Base-by-base conservation (phyloP, 495 filamentous ascomycete genomes). In the Jackrogersella multiformis region DNA sequence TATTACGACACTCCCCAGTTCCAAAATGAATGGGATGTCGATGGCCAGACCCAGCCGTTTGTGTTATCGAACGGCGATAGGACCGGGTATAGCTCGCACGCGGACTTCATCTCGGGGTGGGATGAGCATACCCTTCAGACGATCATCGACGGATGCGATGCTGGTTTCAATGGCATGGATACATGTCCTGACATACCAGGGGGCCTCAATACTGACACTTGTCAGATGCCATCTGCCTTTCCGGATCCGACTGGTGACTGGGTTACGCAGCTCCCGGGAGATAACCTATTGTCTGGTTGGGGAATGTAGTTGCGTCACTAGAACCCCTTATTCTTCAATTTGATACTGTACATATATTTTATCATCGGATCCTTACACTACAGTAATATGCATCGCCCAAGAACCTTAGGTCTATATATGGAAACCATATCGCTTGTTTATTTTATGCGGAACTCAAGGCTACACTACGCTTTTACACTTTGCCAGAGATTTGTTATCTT, bases 61-160 rank as follows among this genome's bases (percentile, higher is more conserved):
- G 86, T 91, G 61, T 83, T 84, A 61, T 77, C 86, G 49, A 87
- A 84, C 70, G 85, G 85, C 23, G 85, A 87, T 48, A 71, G 72
- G 20, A 84, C 83, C 16, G 83, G 83, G 48, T 85, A 76, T 67
- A 81, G 79, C 24, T 80, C 83, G 49, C 89, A 91, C 70, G 88
- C 82, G 24, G 89, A 91, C 73, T 91, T 91, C 76, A 74, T 92
- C 42, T 85, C 89, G 54, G 90, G 87, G 34, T 92, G 90, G 90
- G 84, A 92, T 61, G 74, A 80, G 53, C 55, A 73, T 0, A 76
- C 81, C 48, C 84, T 92, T 16, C 86, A 91, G 74, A 76, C 78
- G 30, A 86, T 86, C 56, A 79, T 89, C 57, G 78, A 88, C 65
- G 77, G 71, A 35, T 92, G 89, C 78, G 78, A 84, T 59, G 78